Evolutionary conservation across 441 rosid species (phyloP).

Genomic region (Geranium incanum): DNA sequence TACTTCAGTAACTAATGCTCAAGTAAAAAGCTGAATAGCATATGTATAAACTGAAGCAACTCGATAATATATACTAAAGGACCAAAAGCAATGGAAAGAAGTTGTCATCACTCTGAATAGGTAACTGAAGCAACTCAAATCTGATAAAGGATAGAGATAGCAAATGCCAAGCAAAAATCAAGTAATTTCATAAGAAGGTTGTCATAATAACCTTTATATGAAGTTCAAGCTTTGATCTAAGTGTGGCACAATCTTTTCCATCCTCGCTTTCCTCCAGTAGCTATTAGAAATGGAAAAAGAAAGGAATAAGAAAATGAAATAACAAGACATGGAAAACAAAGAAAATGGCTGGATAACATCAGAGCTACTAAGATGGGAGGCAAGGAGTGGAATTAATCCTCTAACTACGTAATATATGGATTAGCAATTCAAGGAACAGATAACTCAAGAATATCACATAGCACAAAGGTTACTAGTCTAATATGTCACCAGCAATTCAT

Average conservation of each 20-base stretch:
- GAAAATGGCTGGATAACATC: not conserved
- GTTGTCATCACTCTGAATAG: not conserved
- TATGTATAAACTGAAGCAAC: not conserved
- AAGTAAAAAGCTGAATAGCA: not conserved
- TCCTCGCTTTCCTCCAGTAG: slow-evolving; percentile 85
- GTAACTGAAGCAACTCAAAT: slow-evolving; percentile 4
- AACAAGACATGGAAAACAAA: not conserved
- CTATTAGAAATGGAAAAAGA: slow-evolving; percentile 36
- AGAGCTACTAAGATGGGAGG: not conserved
- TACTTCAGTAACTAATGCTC: not conserved
- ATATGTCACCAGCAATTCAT: not conserved
- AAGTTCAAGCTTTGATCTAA: slow-evolving; percentile 96
- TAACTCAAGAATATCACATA: slow-evolving; percentile 3
- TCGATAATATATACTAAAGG: not conserved
- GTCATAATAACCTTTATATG: slow-evolving; percentile 74
- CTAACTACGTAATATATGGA: not conserved
- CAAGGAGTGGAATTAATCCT: not conserved
- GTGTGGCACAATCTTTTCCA: slow-evolving; percentile 67
- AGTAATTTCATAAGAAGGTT: slow-evolving; percentile 7
- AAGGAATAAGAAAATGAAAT: slow-evolving; percentile 7
- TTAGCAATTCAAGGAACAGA: not conserved
- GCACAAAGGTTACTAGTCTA: slow-evolving; percentile 5
- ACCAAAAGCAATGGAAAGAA: not conserved
- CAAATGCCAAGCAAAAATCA: not conserved
- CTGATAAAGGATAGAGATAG: not conserved